phyloP scores from a whole-genome alignment of 1,284 basidiomycete genomes.

The Peniophora sp. region DNA sequence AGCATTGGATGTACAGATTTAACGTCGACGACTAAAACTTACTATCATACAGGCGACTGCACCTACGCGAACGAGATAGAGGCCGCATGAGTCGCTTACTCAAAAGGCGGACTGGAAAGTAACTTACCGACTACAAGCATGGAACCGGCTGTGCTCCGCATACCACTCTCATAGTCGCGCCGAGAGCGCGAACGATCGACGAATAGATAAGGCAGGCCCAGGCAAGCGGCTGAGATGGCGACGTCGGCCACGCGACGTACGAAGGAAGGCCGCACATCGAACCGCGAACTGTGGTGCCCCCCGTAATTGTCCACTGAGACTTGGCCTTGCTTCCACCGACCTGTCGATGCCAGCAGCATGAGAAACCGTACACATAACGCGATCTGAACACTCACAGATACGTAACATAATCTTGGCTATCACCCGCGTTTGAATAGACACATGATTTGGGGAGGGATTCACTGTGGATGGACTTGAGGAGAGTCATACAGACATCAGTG shows the following conservation, averaged over 20 bases:
- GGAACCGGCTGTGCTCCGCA: slow-evolving; percentile 40
- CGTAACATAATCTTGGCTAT: slow-evolving; percentile 62
- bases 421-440: slow-evolving; percentile 56
- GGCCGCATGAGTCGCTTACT: background rate
- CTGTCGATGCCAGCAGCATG: slow-evolving; percentile 24
- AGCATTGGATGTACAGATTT: background rate
- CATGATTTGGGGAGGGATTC: slow-evolving; percentile 26
- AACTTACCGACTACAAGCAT: slow-evolving; percentile 46
- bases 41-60: slow-evolving; percentile 14
- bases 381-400: slow-evolving; percentile 39
- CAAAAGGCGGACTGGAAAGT: slow-evolving; percentile 42
- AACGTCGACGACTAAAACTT: slow-evolving; percentile 7
- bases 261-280: slow-evolving; percentile 42
- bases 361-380: background rate
- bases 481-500: background rate
- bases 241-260: slow-evolving; percentile 44
- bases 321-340: slow-evolving; percentile 64
- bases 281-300: background rate
- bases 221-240: slow-evolving; percentile 50
- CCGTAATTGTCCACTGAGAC: slow-evolving; percentile 51
- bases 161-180: slow-evolving; percentile 48
- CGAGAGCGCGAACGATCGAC: slow-evolving; percentile 39
- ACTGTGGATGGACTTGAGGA: slow-evolving; percentile 15
- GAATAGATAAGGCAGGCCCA: slow-evolving; percentile 71
- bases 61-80: background rate